Conservation (phyloP, 768 basidiomycete species). For the Macrolepiota dolichaula region DNA sequence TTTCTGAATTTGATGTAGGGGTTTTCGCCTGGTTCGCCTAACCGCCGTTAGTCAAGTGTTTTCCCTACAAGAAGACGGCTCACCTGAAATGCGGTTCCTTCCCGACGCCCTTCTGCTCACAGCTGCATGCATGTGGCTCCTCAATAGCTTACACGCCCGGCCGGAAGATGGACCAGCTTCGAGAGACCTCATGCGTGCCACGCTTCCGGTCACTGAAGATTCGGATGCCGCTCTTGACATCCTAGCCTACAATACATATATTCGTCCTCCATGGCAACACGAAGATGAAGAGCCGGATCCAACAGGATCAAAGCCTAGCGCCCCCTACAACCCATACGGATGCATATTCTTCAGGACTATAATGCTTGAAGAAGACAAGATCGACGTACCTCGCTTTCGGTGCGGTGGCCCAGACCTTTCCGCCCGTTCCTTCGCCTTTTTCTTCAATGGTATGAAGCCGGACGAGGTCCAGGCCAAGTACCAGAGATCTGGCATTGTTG, state of each 20-base stretch:
- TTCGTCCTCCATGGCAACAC: not conserved
- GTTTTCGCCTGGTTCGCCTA: not conserved
- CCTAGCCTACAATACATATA: not conserved
- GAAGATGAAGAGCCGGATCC: too few species aligned
- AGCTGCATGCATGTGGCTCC: slow-evolving; percentile 13
- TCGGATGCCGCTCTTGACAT: not conserved
- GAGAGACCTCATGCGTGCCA: slow-evolving; percentile 15
- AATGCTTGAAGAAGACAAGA: too few species aligned
- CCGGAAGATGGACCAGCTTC: slow-evolving; percentile 15
- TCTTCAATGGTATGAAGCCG: too few species aligned
- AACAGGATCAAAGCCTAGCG: too few species aligned
- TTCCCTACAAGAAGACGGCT: not conserved
- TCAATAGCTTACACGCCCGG: too few species aligned
- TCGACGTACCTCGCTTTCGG: too few species aligned
- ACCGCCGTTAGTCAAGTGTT: not conserved
- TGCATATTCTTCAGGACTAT: too few species aligned
- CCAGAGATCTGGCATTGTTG: too few species aligned
- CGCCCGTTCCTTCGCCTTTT: too few species aligned
- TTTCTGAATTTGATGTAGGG: not conserved
- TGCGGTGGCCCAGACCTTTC: too few species aligned
- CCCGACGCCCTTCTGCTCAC: slow-evolving; percentile 12
- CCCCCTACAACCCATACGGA: too few species aligned
- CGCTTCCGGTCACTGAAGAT: slow-evolving; percentile 7
- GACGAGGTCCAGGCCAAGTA: too few species aligned
- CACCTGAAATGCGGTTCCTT: not conserved